Percentiles rank a stretch among this genome's conserved stretches.
Evolutionary conservation across 257 asterid species (phyloP).

Genomic region (Echites panduratus): DNA sequence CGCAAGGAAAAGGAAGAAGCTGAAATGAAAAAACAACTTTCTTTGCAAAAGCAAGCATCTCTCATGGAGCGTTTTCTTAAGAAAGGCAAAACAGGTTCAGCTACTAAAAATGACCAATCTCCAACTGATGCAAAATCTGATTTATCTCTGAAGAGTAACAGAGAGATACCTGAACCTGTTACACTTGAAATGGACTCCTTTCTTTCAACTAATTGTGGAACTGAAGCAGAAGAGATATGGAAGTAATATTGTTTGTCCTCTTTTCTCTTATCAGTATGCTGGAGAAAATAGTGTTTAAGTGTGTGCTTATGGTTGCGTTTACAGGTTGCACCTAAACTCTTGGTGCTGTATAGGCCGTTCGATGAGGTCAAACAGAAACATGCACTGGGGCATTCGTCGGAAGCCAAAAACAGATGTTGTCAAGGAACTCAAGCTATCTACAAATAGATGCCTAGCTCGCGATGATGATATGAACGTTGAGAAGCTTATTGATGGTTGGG

Average conservation of each 20-base stretch:
- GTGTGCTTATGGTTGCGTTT: slow-evolving; percentile 15
- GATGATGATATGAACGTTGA: slow-evolving; percentile 47
- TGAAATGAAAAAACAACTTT: slow-evolving; percentile 48
- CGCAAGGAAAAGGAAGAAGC: slow-evolving; percentile 91
- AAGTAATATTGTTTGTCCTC: slow-evolving; percentile 36
- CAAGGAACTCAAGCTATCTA: slow-evolving; percentile 78
- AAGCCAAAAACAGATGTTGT: slow-evolving; percentile 70
- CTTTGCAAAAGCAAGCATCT: slow-evolving; percentile 85
- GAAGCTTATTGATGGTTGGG: slow-evolving; percentile 54
- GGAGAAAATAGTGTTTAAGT: neutral
- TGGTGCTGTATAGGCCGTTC: slow-evolving; percentile 48
- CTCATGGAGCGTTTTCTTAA: slow-evolving; percentile 87
- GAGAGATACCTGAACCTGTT: slow-evolving; percentile 40
- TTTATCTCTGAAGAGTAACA: slow-evolving; percentile 29
- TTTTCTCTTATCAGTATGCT: slow-evolving; percentile 14
- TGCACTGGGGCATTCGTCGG: slow-evolving; percentile 71
- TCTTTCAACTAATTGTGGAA: slow-evolving; percentile 35
- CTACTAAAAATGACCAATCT: slow-evolving; percentile 33
- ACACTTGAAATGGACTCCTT: slow-evolving; percentile 58
- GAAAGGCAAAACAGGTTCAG: slow-evolving; percentile 35
- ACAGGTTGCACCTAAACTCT: slow-evolving; percentile 59
- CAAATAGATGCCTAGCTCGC: slow-evolving; percentile 39
- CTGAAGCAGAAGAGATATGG: slow-evolving; percentile 49
- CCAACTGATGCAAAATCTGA: slow-evolving; percentile 24
- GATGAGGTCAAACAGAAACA: slow-evolving; percentile 33